phyloP scores from a whole-genome alignment of 2,329 filamentous ascomycete species.

The Penicillium capsulatum region DNA sequence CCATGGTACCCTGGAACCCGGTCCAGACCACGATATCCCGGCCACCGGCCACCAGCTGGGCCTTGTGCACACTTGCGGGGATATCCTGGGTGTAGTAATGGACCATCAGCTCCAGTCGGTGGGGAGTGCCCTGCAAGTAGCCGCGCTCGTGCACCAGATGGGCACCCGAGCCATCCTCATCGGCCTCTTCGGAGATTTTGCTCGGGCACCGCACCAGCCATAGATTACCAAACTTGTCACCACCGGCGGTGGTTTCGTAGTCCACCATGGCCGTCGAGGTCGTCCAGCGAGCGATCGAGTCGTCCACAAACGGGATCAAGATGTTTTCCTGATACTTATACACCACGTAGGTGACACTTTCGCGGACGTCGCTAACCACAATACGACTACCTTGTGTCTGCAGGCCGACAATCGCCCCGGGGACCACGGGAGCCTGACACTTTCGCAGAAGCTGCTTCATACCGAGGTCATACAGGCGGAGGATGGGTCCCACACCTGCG shows the following conservation, averaged over 20 bases:
- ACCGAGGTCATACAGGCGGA: conserved; percentile 88
- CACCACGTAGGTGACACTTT: conserved; percentile 85
- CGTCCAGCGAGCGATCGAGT: conserved; percentile 84
- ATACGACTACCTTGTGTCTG: conserved; percentile 89
- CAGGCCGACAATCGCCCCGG: conserved; percentile 80
- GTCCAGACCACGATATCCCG: conserved; percentile 90
- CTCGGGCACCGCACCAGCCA: conserved; percentile 86
- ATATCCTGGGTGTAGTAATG: conserved; percentile 93
- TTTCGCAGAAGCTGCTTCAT: conserved; percentile 91
- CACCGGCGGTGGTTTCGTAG: conserved; percentile 91
- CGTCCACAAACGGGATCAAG: conserved; percentile 88
- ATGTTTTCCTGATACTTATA: conserved; percentile 91
- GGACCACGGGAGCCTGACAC: conserved; percentile 71
- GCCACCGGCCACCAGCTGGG: conserved; percentile 82
- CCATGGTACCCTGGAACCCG: conserved; percentile 89
- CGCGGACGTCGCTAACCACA: conserved; percentile 84
- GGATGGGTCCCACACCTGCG: conserved; percentile 74
- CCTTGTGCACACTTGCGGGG: conserved; percentile 83
- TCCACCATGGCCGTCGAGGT: conserved; percentile 91
- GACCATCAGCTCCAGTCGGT: conserved; percentile 76
- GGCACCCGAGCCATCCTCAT: conserved; percentile 84
- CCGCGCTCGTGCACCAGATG: conserved; percentile 86
- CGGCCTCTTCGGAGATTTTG: conserved; percentile 81
- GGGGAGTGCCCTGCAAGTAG: conserved; percentile 85
- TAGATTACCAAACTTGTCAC: conserved; percentile 96